These are phyloP conservation scores for Colletotrichum chrysophilum DNA, from an alignment of 2,329 filamentous ascomycete species.

Conservation along the genomic window DNA sequence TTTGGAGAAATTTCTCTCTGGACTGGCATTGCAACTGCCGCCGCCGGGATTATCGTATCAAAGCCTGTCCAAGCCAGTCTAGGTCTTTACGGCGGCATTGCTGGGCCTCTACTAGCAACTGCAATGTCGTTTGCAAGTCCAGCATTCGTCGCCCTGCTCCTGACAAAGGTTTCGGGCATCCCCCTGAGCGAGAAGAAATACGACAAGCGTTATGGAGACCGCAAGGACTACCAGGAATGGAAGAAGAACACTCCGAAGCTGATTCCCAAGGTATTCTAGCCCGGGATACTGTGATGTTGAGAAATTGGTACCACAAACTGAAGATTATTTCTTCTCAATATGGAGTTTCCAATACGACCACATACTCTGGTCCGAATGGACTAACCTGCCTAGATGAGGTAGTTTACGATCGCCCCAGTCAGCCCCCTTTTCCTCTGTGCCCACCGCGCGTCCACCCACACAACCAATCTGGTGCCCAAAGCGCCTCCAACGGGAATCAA, in stretches of 20 bases:
- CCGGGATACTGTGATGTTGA: not conserved
- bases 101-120: slow-evolving; percentile 32
- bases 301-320: too few species aligned
- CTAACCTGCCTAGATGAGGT: not conserved
- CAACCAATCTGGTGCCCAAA: not conserved
- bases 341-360: not conserved
- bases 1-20: slow-evolving; percentile 75
- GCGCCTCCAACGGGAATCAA: slow-evolving; percentile 28
- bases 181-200: slow-evolving; percentile 74
- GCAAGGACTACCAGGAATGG: slow-evolving; percentile 72
- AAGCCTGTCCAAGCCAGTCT: slow-evolving; percentile 62
- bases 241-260: slow-evolving; percentile 70
- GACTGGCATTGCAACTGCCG: slow-evolving; percentile 68
- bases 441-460: not conserved
- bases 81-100: slow-evolving; percentile 52
- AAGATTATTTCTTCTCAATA: not conserved
- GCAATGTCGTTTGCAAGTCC: slow-evolving; percentile 63
- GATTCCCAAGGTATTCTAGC: slow-evolving; percentile 61
- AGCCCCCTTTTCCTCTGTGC: not conserved
- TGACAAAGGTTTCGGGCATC: slow-evolving; percentile 68
- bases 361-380: not conserved
- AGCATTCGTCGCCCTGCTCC: slow-evolving; percentile 66
- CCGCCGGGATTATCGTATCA: slow-evolving; percentile 60
- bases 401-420: not conserved
- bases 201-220: slow-evolving; percentile 66